Percentiles rank a stretch among this genome's conserved stretches.
Evolutionary conservation across 202 grass and related monocot genomes (phyloP).

Genomic region (Eragrostis tef): DNA sequence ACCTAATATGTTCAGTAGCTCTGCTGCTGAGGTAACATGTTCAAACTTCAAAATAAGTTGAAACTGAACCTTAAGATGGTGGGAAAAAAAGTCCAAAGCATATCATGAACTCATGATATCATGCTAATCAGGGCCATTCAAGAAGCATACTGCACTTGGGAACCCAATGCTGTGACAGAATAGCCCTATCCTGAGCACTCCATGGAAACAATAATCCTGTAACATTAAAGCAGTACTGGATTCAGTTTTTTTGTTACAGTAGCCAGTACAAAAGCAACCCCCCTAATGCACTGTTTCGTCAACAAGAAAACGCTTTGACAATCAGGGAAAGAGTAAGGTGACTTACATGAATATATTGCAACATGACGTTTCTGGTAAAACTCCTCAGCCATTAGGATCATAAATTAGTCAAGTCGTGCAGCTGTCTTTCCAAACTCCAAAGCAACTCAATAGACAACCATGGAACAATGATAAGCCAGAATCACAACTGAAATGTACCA

Average conservation of each 20-base stretch:
- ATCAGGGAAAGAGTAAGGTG: slow-evolving; percentile 28
- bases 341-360: slow-evolving; percentile 38
- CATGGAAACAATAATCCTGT: slow-evolving; percentile 39
- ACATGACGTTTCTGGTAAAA: slow-evolving; percentile 9
- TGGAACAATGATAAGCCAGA: slow-evolving; percentile 23
- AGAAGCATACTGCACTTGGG: slow-evolving; percentile 36
- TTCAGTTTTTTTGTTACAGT: slow-evolving; percentile 29
- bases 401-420: not conserved
- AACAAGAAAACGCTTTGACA: slow-evolving; percentile 12
- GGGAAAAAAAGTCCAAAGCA: not conserved
- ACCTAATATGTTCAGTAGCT: not conserved
- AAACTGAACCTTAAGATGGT: slow-evolving; percentile 23
- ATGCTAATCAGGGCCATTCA: not conserved
- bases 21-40: not conserved
- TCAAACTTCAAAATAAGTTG: not conserved
- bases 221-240: slow-evolving; percentile 14
- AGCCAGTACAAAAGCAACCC: not conserved
- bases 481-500: slow-evolving; percentile 89
- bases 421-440: slow-evolving; percentile 24
- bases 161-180: slow-evolving; percentile 31
- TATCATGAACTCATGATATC: not conserved
- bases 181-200: not conserved
- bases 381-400: slow-evolving; percentile 22
- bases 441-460: slow-evolving; percentile 43
- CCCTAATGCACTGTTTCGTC: slow-evolving; percentile 6